Evolutionary conservation across 2,329 filamentous ascomycete species (phyloP).

Genomic region (Fusarium anguioides): DNA sequence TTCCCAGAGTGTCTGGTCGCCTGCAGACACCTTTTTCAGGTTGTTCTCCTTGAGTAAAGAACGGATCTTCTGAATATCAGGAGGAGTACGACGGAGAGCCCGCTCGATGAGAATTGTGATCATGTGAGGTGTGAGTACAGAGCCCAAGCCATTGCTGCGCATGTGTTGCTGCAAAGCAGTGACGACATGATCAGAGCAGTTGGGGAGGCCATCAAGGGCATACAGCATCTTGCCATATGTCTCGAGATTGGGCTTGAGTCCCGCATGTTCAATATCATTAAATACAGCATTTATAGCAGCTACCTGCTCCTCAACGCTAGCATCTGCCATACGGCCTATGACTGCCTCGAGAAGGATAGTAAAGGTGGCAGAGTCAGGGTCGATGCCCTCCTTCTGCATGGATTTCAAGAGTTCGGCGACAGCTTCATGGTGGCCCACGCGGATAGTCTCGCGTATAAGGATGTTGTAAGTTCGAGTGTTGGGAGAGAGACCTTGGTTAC

Average conservation of each 20-base stretch:
- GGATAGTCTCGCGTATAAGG: constrained; percentile 71
- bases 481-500: constrained; percentile 64
- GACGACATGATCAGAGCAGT: constrained; percentile 61
- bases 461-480: constrained; percentile 74
- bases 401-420: constrained; percentile 64
- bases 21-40: constrained; percentile 49
- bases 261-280: constrained; percentile 65
- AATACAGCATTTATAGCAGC: constrained; percentile 66
- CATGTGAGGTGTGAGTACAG: constrained; percentile 71
- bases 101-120: constrained; percentile 79
- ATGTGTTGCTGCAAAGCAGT: constrained; percentile 73
- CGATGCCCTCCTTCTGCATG: constrained; percentile 68
- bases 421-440: constrained; percentile 58
- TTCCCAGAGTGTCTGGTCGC: constrained; percentile 76
- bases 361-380: constrained; percentile 76
- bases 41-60: constrained; percentile 68
- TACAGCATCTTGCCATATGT: constrained; percentile 79
- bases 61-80: constrained; percentile 70
- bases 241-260: constrained; percentile 68
- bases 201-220: constrained; percentile 50
- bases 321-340: constrained; percentile 55
- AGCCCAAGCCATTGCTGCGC: constrained; percentile 60
- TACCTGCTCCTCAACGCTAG: constrained; percentile 61
- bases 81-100: constrained; percentile 69
- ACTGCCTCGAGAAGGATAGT: constrained; percentile 75